Conservation (phyloP, 352 stramenopile species). For the Blastocystis sp. region DNA sequence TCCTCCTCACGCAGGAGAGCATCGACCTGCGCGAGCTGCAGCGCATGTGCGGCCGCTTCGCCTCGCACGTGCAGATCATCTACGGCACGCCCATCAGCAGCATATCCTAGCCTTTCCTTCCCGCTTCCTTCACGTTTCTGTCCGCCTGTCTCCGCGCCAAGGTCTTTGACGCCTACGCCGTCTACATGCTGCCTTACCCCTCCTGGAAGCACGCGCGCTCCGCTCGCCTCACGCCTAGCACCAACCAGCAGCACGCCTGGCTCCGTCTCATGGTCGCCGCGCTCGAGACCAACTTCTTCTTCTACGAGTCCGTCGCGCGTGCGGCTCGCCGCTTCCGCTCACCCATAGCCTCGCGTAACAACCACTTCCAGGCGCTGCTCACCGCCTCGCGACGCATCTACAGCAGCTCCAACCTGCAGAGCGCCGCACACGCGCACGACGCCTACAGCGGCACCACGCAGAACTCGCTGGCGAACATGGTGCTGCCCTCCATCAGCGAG, state of each 20-base stretch:
- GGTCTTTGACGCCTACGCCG: slow-evolving; percentile 50
- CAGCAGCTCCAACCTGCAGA: neutral
- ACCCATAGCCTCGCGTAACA: neutral
- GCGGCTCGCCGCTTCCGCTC: neutral
- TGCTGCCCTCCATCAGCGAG: slow-evolving; percentile 36
- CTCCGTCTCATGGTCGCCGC: slow-evolving; percentile 29
- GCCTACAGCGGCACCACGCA: neutral
- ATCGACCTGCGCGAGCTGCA: slow-evolving; percentile 29
- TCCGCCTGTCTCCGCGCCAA: neutral
- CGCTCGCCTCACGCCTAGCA: neutral
- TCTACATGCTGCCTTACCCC: slow-evolving; percentile 44
- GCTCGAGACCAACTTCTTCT: slow-evolving; percentile 63
- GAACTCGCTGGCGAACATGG: slow-evolving; percentile 29
- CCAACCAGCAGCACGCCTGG: slow-evolving; percentile 37
- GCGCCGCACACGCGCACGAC: neutral
- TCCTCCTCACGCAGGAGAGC: slow-evolving; percentile 31
- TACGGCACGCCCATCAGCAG: slow-evolving; percentile 30
- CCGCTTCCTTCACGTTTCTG: slow-evolving; percentile 1
- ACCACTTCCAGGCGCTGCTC: slow-evolving; percentile 16
- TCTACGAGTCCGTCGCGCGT: slow-evolving; percentile 26
- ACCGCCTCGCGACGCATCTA: neutral
- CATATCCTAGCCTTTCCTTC: slow-evolving; percentile 24
- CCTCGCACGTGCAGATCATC: slow-evolving; percentile 55
- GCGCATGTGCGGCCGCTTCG: slow-evolving; percentile 28
- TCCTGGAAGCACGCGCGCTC: slow-evolving; percentile 3